Percentiles rank a stretch among this genome's conserved stretches.
These are phyloP conservation scores for Blyttiomyces sp. DNA, from an alignment of 371 early-diverging fungal genomes.

Conservation along the genomic window DNA sequence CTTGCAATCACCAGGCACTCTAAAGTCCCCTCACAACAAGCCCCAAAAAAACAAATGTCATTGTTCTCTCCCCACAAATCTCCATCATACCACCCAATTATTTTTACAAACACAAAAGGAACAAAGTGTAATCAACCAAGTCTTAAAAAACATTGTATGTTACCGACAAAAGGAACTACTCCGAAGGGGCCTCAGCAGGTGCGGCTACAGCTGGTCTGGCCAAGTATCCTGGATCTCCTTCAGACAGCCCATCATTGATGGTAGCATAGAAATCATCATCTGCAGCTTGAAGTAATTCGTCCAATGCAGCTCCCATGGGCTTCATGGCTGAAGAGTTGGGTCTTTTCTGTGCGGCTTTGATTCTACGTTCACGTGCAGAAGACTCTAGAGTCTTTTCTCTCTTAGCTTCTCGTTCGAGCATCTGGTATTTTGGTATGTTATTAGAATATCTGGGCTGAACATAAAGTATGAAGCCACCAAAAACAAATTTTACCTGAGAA, in stretches of 20 bases:
- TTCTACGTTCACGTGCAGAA: constrained; percentile 48
- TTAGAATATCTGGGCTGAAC: neutral
- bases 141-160: no score
- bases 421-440: constrained; percentile 28
- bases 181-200: no score
- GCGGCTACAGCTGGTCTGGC: constrained; percentile 17
- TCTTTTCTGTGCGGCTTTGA: constrained; percentile 52
- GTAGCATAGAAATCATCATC: constrained; percentile 47
- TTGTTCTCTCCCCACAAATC: no score
- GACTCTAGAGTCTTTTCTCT: constrained; percentile 56
- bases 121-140: no score
- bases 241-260: constrained; percentile 37
- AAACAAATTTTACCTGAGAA: constrained; percentile 41
- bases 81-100: no score
- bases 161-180: no score
- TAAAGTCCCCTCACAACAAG: no score
- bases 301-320: constrained; percentile 33
- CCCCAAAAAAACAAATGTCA: no score
- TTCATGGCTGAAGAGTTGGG: constrained; percentile 34
- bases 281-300: constrained; percentile 38
- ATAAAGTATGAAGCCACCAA: neutral
- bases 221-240: constrained; percentile 16
- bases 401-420: constrained; percentile 60
- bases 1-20: no score
- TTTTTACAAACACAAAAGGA: no score